A percentile compares a stretch with the other conserved stretches of the same genome.
phyloP scores from a whole-genome alignment of 1,284 basidiomycete species.

The Ceratorhiza oryzae-sativae region DNA sequence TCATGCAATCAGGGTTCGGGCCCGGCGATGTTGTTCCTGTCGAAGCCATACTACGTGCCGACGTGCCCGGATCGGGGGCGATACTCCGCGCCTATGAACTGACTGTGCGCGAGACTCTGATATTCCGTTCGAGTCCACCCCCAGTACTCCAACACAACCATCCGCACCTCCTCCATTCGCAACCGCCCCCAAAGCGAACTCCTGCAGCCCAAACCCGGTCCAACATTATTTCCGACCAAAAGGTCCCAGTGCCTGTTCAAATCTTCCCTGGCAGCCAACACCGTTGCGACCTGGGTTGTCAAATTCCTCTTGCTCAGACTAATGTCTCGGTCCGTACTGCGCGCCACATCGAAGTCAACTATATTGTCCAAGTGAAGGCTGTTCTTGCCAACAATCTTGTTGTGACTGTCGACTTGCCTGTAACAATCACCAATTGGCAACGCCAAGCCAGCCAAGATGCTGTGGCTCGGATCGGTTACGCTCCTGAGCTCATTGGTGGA shows the following conservation, averaged over 20 bases:
- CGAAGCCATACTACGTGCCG: constrained; percentile 62
- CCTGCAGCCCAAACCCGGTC: constrained; percentile 63
- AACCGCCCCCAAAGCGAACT: constrained; percentile 8
- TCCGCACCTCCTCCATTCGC: constrained; percentile 23
- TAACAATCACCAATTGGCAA: constrained; percentile 67
- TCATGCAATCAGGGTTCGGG: constrained; percentile 77
- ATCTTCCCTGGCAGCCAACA: constrained; percentile 74
- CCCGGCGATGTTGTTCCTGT: constrained; percentile 81
- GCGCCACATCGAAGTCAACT: constrained; percentile 80
- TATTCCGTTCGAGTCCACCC: constrained; percentile 46
- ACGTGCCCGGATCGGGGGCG: constrained; percentile 61
- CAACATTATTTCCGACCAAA: constrained; percentile 65
- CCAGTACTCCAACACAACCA: constrained; percentile 35
- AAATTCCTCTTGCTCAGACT: constrained; percentile 72
- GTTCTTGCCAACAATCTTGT: constrained; percentile 71
- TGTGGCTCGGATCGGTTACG: constrained; percentile 32
- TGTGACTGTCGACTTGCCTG: constrained; percentile 70
- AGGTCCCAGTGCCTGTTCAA: constrained; percentile 71
- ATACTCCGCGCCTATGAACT: constrained; percentile 82
- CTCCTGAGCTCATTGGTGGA: constrained; percentile 22
- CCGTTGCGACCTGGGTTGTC: constrained; percentile 70
- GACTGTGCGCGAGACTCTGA: constrained; percentile 73
- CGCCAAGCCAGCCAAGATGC: constrained; percentile 40
- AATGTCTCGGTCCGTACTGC: constrained; percentile 79
- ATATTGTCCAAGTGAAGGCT: constrained; percentile 77